A percentile compares a stretch with the other conserved stretches of the same genome.
phyloP scores from a whole-genome alignment of 73 alveolate genomes.

The Tetrahymena malaccensis region DNA sequence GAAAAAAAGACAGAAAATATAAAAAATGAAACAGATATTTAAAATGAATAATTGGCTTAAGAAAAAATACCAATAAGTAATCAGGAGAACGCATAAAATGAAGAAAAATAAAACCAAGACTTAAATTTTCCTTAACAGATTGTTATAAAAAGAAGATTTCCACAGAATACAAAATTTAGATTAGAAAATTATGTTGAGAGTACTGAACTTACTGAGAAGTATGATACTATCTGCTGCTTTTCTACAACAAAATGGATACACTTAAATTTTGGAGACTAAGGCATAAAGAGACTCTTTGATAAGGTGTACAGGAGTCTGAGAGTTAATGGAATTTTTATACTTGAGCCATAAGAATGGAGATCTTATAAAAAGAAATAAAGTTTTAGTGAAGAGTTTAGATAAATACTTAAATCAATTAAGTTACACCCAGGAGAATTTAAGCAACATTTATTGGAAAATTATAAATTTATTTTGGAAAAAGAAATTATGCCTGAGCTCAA shows the following conservation, averaged over 20 bases:
- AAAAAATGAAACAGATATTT: not conserved
- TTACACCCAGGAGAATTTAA: conserved; percentile 54
- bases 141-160: not conserved
- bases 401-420: conserved; percentile 26
- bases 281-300: conserved; percentile 54
- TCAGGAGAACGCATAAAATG: not conserved
- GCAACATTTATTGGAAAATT: not conserved
- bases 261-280: conserved; percentile 77
- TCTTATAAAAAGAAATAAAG: conserved; percentile 63
- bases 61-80: too few species aligned
- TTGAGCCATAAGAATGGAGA: conserved; percentile 66
- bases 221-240: conserved; percentile 66
- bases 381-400: conserved; percentile 19
- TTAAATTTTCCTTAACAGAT: not conserved
- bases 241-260: conserved; percentile 80
- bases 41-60: not conserved
- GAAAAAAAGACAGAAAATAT: not conserved
- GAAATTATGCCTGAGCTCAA: not conserved
- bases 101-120: not conserved
- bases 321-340: conserved; percentile 54
- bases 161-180: conserved; percentile 62
- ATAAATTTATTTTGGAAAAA: not conserved
- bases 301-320: conserved; percentile 48
- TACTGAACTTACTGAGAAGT: conserved; percentile 42
- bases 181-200: conserved; percentile 59